phyloP scores from a whole-genome alignment of 441 rosid genomes.

The Manihot esculenta region DNA sequence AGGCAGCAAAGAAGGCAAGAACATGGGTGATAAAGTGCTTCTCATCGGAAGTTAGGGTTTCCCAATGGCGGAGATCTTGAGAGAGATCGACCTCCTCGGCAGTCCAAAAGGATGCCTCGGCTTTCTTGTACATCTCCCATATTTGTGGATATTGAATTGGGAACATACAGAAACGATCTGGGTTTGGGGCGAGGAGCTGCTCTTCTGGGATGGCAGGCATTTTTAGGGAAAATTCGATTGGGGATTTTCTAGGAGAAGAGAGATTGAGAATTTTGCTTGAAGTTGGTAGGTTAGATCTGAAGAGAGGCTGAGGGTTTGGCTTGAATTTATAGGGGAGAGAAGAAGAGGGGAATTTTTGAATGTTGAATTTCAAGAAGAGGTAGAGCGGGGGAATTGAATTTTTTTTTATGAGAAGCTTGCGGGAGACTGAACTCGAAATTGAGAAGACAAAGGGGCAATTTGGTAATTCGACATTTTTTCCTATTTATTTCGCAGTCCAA shows the following conservation, averaged over 20 bases:
- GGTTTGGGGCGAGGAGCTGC: conserved; percentile 30
- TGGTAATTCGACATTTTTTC: background rate
- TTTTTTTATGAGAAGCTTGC: conserved; percentile 39
- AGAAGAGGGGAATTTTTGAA: conserved; percentile 20
- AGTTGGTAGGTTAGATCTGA: background rate
- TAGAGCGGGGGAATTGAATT: conserved; percentile 36
- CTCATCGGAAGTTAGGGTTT: conserved; percentile 30
- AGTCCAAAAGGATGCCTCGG: conserved; percentile 44
- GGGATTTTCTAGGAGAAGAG: background rate
- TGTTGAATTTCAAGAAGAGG: conserved; percentile 21
- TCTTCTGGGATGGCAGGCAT: conserved; percentile 37
- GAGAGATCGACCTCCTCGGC: conserved; percentile 42
- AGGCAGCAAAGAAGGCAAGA: conserved; percentile 41
- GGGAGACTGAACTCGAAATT: conserved; percentile 22
- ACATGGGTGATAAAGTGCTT: conserved; percentile 37
- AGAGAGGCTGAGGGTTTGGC: background rate
- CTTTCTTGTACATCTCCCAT: conserved; percentile 45
- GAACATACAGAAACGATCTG: conserved; percentile 38
- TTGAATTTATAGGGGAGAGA: conserved; percentile 6
- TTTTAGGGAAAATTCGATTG: background rate
- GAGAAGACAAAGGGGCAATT: conserved; percentile 10
- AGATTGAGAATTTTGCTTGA: background rate
- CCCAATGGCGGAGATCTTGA: conserved; percentile 33
- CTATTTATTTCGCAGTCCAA: background rate
- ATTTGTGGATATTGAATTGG: conserved; percentile 35